phyloP scores from a whole-genome alignment of 2,329 filamentous ascomycete genomes.

The Helminthosporium solani region DNA sequence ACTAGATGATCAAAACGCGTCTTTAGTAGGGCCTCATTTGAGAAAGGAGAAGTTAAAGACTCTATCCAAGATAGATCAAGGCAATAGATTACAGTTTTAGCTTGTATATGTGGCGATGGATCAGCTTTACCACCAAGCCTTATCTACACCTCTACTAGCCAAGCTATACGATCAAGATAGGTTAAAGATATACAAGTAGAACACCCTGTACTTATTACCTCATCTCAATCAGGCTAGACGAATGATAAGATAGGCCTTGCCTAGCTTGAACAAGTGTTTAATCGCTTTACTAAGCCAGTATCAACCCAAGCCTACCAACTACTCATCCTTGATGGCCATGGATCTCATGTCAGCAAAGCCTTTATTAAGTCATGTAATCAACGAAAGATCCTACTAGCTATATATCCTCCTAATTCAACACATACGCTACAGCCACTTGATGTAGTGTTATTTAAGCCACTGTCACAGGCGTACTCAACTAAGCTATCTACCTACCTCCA shows the following conservation, averaged over 20 bases:
- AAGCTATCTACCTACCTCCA: slow-evolving; percentile 4
- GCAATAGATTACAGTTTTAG: slow-evolving; percentile 8
- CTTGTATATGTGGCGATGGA: slow-evolving; percentile 11
- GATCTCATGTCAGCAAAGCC: background rate
- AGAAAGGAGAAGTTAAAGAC: background rate
- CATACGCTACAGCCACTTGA: slow-evolving; percentile 6
- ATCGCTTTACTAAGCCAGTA: background rate
- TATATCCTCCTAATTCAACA: slow-evolving; percentile 11
- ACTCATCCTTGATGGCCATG: slow-evolving; percentile 8
- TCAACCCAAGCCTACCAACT: slow-evolving; percentile 1
- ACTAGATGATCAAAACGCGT: slow-evolving; percentile 3
- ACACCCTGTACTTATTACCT: slow-evolving; percentile 1
- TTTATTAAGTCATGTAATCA: slow-evolving; percentile 30
- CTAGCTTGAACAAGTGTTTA: slow-evolving; percentile 9
- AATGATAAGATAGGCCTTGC: background rate
- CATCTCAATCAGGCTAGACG: slow-evolving; percentile 3
- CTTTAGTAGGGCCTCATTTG: background rate
- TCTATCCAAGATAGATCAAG: slow-evolving; percentile 7
- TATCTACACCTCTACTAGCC: slow-evolving; percentile 8
- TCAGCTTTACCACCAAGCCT: slow-evolving; percentile 8
- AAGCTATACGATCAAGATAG: slow-evolving; percentile 5
- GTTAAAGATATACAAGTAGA: slow-evolving; percentile 4
- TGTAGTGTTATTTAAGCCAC: slow-evolving; percentile 6
- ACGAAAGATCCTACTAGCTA: slow-evolving; percentile 7
- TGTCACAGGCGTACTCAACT: slow-evolving; percentile 5